A percentile compares a stretch with the other conserved stretches of the same genome.
Evolutionary conservation across 805 yeast genomes (phyloP).

Genomic region (Nakazawaea holstii): DNA sequence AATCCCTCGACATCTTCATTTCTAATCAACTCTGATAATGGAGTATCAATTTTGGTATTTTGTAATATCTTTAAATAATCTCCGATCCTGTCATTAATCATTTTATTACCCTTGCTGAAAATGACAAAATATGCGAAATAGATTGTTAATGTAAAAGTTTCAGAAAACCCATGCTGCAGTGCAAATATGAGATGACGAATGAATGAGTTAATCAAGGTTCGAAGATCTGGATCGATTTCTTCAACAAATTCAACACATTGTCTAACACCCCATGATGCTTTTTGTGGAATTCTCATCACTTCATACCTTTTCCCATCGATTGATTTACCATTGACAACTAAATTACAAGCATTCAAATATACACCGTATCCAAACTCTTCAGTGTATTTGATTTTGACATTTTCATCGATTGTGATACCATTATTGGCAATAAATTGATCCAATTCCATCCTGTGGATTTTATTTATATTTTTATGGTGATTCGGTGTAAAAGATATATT

Average conservation of each 20-base stretch:
- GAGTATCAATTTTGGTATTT: constrained; percentile 24
- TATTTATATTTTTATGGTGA: too few relatives aligned
- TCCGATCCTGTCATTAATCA: constrained; percentile 21
- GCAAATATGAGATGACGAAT: constrained; percentile 15
- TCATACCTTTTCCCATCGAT: constrained; percentile 18
- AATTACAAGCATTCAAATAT: not conserved
- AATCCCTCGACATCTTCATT: constrained; percentile 21
- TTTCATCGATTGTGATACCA: not conserved
- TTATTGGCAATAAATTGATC: not conserved
- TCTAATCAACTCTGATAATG: constrained; percentile 19
- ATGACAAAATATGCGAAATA: constrained; percentile 19
- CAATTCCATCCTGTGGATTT: not conserved
- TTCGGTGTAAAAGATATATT: too few relatives aligned
- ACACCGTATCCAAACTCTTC: constrained; percentile 6
- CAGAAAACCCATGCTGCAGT: not conserved
- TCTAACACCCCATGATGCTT: constrained; percentile 26
- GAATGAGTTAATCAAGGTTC: constrained; percentile 15
- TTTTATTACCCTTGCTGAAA: constrained; percentile 7
- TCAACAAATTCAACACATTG: constrained; percentile 18
- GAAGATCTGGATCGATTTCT: constrained; percentile 15
- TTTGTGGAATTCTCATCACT: constrained; percentile 33
- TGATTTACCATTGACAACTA: not conserved
- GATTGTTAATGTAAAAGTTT: constrained; percentile 20
- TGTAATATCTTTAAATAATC: constrained; percentile 28
- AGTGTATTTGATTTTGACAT: not conserved